Percentiles rank a stretch among this genome's conserved stretches.
Evolutionary conservation across 805 yeast genomes (phyloP).

Genomic region (Zygosaccharomyces gambellarensis): DNA sequence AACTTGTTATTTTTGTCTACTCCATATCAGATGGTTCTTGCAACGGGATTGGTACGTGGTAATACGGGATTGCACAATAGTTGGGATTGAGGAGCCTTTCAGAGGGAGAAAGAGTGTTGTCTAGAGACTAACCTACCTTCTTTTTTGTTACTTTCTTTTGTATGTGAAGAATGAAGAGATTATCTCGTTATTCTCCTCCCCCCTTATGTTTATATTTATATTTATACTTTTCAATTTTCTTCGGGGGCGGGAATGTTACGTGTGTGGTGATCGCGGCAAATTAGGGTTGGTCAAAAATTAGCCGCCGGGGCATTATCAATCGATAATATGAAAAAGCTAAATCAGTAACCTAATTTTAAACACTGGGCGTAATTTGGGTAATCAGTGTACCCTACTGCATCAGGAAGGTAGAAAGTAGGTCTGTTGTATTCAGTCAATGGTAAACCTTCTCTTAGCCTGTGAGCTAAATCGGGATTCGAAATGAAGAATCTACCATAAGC

Average conservation of each 20-base stretch:
- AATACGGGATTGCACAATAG: neutral
- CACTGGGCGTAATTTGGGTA: slow-evolving; percentile 34
- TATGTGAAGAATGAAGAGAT: neutral
- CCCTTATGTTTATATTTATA: neutral
- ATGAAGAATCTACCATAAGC: slow-evolving; percentile 45
- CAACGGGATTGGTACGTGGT: neutral
- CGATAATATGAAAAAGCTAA: neutral
- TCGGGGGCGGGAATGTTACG: neutral
- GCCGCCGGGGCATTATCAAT: too few species aligned
- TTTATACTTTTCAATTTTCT: neutral
- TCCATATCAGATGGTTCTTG: neutral
- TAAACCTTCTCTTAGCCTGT: slow-evolving; percentile 37
- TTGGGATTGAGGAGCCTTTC: neutral
- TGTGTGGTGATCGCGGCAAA: neutral
- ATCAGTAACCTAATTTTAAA: slow-evolving; percentile 12
- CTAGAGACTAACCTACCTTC: neutral
- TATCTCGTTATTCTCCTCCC: neutral
- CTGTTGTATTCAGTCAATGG: slow-evolving; percentile 43
- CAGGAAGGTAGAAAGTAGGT: slow-evolving; percentile 40
- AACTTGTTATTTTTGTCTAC: neutral
- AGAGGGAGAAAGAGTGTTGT: neutral
- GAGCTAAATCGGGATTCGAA: slow-evolving; percentile 50
- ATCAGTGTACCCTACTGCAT: slow-evolving; percentile 40
- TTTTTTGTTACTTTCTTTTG: neutral
- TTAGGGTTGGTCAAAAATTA: neutral